phyloP scores from a whole-genome alignment of 805 yeast species.

The Kregervanrija fluxuum region DNA sequence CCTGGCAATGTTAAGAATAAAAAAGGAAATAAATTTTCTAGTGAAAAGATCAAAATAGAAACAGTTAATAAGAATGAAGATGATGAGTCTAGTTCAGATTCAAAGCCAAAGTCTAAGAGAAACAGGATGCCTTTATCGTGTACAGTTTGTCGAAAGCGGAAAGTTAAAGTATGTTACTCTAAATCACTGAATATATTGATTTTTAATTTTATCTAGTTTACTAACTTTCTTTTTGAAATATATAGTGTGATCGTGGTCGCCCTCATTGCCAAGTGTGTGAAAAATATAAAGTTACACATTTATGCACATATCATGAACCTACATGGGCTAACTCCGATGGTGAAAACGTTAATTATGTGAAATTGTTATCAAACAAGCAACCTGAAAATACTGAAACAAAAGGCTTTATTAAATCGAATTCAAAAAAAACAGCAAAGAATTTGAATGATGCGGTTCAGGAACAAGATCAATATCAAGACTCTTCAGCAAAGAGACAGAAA shows the following conservation, averaged over 20 bases:
- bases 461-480: too few species aligned
- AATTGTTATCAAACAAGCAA: too few species aligned
- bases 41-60: neutral
- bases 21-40: too few species aligned
- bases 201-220: constrained; percentile 27
- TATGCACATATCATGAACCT: constrained; percentile 27
- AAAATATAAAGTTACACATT: constrained; percentile 21
- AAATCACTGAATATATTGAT: constrained; percentile 27
- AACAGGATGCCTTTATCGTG: constrained; percentile 40
- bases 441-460: too few species aligned
- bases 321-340: constrained; percentile 21
- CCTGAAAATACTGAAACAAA: too few species aligned
- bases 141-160: constrained; percentile 38
- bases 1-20: too few species aligned
- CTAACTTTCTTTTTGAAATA: constrained; percentile 9
- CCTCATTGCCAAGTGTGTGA: constrained; percentile 29
- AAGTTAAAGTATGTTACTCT: constrained; percentile 32
- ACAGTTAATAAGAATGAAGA: neutral
- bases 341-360: neutral
- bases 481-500: too few species aligned
- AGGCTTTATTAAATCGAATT: too few species aligned
- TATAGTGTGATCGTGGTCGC: constrained; percentile 28
- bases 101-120: constrained; percentile 26
- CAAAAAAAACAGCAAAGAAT: too few species aligned
- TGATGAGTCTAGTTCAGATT: neutral